phyloP scores from a whole-genome alignment of 345 rosid species.

The Rubroshorea leprosula region DNA sequence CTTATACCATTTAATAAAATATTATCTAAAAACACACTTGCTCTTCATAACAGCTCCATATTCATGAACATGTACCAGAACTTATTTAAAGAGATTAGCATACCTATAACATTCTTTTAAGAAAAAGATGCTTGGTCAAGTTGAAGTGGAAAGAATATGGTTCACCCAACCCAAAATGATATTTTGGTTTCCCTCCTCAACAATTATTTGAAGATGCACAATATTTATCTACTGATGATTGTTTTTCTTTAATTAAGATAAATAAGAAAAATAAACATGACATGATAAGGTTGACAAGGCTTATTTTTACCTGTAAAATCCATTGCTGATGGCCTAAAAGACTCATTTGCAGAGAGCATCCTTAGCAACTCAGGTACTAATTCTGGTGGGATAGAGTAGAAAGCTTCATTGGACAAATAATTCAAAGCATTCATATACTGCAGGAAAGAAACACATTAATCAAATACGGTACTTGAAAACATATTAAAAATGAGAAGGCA shows the following conservation, averaged over 20 bases:
- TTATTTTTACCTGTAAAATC: conserved; percentile 75
- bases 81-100: background rate
- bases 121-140: background rate
- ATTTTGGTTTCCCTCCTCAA: background rate
- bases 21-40: background rate
- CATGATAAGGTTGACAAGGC: conserved; percentile 8
- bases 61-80: background rate
- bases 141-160: background rate
- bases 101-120: background rate
- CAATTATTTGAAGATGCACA: no score
- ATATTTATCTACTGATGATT: no score
- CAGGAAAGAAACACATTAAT: conserved; percentile 28
- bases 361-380: conserved; percentile 80
- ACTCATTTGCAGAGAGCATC: conserved; percentile 85
- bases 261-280: background rate
- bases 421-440: conserved; percentile 89
- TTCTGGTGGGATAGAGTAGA: conserved; percentile 78
- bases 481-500: background rate
- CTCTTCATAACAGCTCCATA: no score
- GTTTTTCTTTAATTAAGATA: background rate
- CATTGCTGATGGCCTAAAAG: conserved; percentile 80
- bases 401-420: conserved; percentile 82
- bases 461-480: conserved; percentile 2
- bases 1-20: background rate
- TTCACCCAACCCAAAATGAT: background rate